These are phyloP conservation scores for Apophysomyces trapeziformis DNA, from an alignment of 371 early-diverging fungal species.

Conservation along the genomic window DNA sequence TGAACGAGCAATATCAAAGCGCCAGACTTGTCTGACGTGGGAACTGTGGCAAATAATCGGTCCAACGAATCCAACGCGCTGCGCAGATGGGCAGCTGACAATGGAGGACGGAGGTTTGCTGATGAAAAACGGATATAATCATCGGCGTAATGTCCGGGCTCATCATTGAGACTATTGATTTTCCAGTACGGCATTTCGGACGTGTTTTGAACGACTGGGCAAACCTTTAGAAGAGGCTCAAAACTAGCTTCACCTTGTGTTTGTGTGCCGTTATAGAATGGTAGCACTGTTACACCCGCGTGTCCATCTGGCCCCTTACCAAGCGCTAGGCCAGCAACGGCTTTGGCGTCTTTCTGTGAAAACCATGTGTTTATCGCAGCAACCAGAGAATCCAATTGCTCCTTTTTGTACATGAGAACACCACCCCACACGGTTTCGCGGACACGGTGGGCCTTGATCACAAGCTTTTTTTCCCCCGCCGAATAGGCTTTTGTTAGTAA, in stretches of 20 bases:
- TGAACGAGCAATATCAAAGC: slow-evolving; percentile 25
- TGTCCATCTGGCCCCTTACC: slow-evolving; percentile 26
- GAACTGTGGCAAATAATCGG: slow-evolving; percentile 18
- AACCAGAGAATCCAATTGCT: slow-evolving; percentile 23
- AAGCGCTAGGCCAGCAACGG: slow-evolving; percentile 26
- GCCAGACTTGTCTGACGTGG: slow-evolving; percentile 24
- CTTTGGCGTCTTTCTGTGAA: slow-evolving; percentile 27
- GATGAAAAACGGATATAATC: slow-evolving; percentile 32
- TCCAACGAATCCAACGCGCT: slow-evolving; percentile 18
- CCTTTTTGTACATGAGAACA: slow-evolving; percentile 20
- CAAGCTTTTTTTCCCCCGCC: slow-evolving; percentile 16
- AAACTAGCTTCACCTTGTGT: slow-evolving; percentile 24
- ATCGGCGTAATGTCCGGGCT: slow-evolving; percentile 13
- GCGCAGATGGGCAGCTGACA: slow-evolving; percentile 24
- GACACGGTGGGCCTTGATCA: slow-evolving; percentile 29
- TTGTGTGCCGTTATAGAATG: slow-evolving; percentile 31
- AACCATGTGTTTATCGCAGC: slow-evolving; percentile 37
- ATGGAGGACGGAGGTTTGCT: slow-evolving; percentile 24
- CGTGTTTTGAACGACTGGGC: slow-evolving; percentile 11
- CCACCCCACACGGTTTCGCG: slow-evolving; percentile 30
- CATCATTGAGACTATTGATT: slow-evolving; percentile 27
- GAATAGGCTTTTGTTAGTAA: not conserved
- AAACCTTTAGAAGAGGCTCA: slow-evolving; percentile 24
- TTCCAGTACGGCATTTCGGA: slow-evolving; percentile 32
- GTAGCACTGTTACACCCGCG: slow-evolving; percentile 24